Base-by-base conservation (phyloP, 1,139 yeast genomes). In the Ogataea hybrid region DNA sequence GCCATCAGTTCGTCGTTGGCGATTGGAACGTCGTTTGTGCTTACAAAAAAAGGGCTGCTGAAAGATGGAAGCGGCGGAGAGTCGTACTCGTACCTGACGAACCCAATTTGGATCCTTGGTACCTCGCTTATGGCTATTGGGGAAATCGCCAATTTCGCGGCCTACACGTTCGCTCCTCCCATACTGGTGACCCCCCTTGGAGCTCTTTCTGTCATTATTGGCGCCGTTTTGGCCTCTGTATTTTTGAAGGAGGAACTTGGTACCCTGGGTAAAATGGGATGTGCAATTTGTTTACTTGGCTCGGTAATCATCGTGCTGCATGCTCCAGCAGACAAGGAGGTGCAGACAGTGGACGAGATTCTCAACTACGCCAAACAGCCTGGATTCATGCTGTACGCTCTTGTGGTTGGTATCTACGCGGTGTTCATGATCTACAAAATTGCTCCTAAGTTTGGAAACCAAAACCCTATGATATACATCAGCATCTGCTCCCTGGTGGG, bases 71-170 rank as follows among this genome's bases (percentile, higher is more conserved):
- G 74, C 35, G 76, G 63, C 35, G 86, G 83, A 27, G 86, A 84
- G 44, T 85, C 87, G 16, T 80, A 75, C 57, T 81, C 83, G 56
- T 88, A 88, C 61, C 69, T 88, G 48, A 80, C 75, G 51, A 87
- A 86, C 61, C 96, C 97, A 8, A 77, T 87, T 35, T 88, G 97
- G 97, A 86, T 96, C 89, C 88, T 94, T 0, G 97, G 97, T 12
- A 88, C 89, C 77, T 58, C 81, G 27, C 79, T 94, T 42, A 89
- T 88, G 97, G 95, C 94, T 2, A 65, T 88, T 28, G 97, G 97
- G 4, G 97, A 88, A 62, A 68, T 88, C 35, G 96, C 96, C 44
- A 88, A 88, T 62, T 88, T 88, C 62, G 96, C 96, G 10, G 97
- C 97, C 1, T 88, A 88, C 59, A 89, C 96, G 1, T 88, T 88